These are phyloP conservation scores for Aspergillus incahuasiensis DNA, from an alignment of 495 filamentous ascomycete species.

Conservation along the genomic window DNA sequence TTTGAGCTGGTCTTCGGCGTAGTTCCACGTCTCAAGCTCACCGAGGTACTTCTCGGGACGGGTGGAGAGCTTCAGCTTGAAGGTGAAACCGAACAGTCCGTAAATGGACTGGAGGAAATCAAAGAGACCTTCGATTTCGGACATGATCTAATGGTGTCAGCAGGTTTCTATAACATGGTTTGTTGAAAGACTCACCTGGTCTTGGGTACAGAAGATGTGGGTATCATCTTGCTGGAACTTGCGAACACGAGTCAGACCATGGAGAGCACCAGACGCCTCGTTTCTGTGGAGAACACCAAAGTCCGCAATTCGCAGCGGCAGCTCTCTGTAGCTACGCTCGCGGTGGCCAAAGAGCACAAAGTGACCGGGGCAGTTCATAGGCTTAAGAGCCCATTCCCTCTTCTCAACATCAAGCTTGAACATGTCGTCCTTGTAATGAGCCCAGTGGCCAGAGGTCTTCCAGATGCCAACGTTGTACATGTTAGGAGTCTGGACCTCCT, in stretches of 20 bases:
- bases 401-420: slow-evolving; percentile 90
- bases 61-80: slow-evolving; percentile 93
- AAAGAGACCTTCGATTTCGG: slow-evolving; percentile 82
- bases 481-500: slow-evolving; percentile 93
- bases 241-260: slow-evolving; percentile 84
- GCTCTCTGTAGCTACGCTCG: slow-evolving; percentile 78
- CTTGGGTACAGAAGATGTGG: slow-evolving; percentile 85
- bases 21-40: slow-evolving; percentile 79
- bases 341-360: slow-evolving; percentile 72
- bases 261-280: slow-evolving; percentile 87
- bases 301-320: slow-evolving; percentile 87
- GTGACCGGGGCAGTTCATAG: slow-evolving; percentile 97
- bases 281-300: slow-evolving; percentile 95
- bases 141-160: slow-evolving; percentile 50
- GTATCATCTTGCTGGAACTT: slow-evolving; percentile 94
- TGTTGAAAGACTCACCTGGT: slow-evolving; percentile 47
- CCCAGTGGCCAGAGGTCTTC: slow-evolving; percentile 93
- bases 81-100: slow-evolving; percentile 87
- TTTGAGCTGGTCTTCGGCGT: slow-evolving; percentile 74
- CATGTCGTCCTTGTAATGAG: slow-evolving; percentile 96
- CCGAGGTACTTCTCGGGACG: slow-evolving; percentile 90
- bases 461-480: slow-evolving; percentile 90
- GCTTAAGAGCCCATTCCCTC: slow-evolving; percentile 75
- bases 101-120: slow-evolving; percentile 83
- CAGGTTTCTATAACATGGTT: not conserved